These are phyloP conservation scores for Euphrasia arctica DNA, from an alignment of 305 asterid species.

Conservation along the genomic window DNA sequence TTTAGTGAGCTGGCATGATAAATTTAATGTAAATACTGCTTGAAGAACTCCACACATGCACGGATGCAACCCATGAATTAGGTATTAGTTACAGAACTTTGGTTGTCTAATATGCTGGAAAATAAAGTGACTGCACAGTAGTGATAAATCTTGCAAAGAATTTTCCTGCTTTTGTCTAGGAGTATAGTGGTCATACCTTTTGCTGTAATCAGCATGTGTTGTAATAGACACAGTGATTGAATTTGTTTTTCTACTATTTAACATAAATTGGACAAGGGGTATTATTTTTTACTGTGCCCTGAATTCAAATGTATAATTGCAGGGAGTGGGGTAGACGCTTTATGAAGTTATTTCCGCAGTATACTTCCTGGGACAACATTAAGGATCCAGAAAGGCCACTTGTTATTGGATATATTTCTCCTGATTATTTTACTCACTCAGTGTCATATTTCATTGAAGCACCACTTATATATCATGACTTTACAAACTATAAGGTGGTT, in stretches of 20 bases:
- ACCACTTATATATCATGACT: constrained; percentile 81
- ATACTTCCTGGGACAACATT: constrained; percentile 86
- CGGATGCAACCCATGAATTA: not conserved
- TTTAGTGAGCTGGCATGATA: constrained; percentile 11
- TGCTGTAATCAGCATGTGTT: no score
- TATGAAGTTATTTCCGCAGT: constrained; percentile 80
- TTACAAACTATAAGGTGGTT: constrained; percentile 78
- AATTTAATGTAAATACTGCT: constrained; percentile 13
- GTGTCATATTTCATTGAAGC: constrained; percentile 97
- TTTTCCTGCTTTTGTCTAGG: not conserved
- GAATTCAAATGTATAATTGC: constrained; percentile 35
- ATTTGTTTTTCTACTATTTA: not conserved
- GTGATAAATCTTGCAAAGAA: constrained; percentile 17
- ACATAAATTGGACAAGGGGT: no score
- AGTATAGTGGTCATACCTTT: constrained; percentile 10
- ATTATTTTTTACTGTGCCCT: constrained; percentile 2
- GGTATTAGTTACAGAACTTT: constrained; percentile 2
- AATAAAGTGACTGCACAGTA: not conserved
- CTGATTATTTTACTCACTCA: constrained; percentile 98
- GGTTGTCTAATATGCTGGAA: constrained; percentile 7
- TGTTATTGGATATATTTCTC: constrained; percentile 95
- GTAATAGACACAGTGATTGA: no score
- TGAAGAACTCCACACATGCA: constrained; percentile 6
- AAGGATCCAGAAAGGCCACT: constrained; percentile 89
- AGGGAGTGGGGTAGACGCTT: constrained; percentile 99